A percentile compares a stretch with the other conserved stretches of the same genome.
Evolutionary conservation across 2,329 filamentous ascomycete species (phyloP).

Genomic region (Teratosphaeria epicoccoides): DNA sequence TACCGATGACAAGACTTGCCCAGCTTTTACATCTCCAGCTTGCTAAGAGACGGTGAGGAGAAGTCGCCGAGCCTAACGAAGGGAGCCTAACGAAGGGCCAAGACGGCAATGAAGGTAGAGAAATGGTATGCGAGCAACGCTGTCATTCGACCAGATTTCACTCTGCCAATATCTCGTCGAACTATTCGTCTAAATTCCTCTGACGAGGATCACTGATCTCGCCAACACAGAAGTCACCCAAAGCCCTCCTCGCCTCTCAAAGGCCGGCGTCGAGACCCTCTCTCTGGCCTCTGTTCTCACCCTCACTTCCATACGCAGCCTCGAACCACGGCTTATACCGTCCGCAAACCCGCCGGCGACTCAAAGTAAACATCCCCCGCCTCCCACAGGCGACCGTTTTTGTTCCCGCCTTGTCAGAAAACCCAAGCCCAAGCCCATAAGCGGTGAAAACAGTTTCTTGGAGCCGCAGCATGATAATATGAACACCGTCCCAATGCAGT

Average conservation of each 20-base stretch:
- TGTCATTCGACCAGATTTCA: not conserved
- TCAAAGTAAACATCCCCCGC: not conserved
- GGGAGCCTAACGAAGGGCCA: too few species aligned
- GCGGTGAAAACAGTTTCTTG: not conserved
- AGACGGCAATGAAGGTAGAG: too few species aligned
- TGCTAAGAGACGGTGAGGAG: too few species aligned
- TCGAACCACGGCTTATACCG: not conserved
- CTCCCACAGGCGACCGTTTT: not conserved
- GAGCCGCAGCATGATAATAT: not conserved
- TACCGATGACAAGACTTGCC: too few species aligned
- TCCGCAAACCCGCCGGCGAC: not conserved
- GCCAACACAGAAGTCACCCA: not conserved
- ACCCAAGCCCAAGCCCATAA: not conserved
- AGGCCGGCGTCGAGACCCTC: too few species aligned
- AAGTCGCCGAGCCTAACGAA: too few species aligned
- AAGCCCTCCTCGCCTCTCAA: not conserved
- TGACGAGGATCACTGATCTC: not conserved
- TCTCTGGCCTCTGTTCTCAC: not conserved
- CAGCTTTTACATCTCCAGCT: too few species aligned
- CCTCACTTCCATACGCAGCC: not conserved
- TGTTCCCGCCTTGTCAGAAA: not conserved
- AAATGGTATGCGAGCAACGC: not conserved
- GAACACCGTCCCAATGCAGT: conserved; percentile 2
- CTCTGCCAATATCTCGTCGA: not conserved
- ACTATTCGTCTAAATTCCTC: not conserved